Evolutionary conservation across 306 rosid species (phyloP).

Genomic region (Sophora flavescens): DNA sequence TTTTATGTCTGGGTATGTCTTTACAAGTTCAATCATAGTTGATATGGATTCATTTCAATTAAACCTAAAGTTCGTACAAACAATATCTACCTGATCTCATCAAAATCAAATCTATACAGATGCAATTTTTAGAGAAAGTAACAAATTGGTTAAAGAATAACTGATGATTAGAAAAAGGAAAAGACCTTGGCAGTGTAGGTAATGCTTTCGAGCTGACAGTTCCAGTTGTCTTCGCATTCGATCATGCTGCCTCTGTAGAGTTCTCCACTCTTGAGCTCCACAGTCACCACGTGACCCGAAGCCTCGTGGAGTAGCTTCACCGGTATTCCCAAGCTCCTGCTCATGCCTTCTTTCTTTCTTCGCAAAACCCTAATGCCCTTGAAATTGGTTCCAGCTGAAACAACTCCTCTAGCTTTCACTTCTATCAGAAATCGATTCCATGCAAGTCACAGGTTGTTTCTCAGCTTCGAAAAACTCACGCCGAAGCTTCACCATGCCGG

Average conservation of each 20-base stretch:
- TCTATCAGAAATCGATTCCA: too few species aligned
- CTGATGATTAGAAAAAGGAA: too few species aligned
- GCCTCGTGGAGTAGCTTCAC: slow-evolving; percentile 99
- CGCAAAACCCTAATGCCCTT: too few species aligned
- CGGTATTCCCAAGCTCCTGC: slow-evolving; percentile 97
- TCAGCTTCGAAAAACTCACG: neutral
- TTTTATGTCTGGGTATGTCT: too few species aligned
- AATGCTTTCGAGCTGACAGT: slow-evolving; percentile 97
- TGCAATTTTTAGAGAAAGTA: too few species aligned
- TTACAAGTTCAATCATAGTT: too few species aligned
- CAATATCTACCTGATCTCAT: neutral
- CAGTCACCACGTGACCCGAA: slow-evolving; percentile 91
- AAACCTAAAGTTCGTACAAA: neutral
- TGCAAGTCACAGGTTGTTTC: neutral
- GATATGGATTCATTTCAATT: neutral
- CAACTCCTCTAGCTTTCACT: too few species aligned
- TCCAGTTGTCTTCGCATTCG: slow-evolving; percentile 99
- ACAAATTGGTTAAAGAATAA: too few species aligned
- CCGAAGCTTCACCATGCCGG: too few species aligned
- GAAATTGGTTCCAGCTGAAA: too few species aligned
- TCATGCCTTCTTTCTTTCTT: too few species aligned
- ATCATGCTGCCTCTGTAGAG: slow-evolving; percentile 96
- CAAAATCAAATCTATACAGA: too few species aligned
- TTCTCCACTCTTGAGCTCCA: slow-evolving; percentile 98
- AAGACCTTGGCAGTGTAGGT: slow-evolving; percentile 98